A percentile compares a stretch with the other conserved stretches of the same genome.
Conservation (phyloP, 352 stramenopile genomes). For the Pythium phragmiticola region DNA sequence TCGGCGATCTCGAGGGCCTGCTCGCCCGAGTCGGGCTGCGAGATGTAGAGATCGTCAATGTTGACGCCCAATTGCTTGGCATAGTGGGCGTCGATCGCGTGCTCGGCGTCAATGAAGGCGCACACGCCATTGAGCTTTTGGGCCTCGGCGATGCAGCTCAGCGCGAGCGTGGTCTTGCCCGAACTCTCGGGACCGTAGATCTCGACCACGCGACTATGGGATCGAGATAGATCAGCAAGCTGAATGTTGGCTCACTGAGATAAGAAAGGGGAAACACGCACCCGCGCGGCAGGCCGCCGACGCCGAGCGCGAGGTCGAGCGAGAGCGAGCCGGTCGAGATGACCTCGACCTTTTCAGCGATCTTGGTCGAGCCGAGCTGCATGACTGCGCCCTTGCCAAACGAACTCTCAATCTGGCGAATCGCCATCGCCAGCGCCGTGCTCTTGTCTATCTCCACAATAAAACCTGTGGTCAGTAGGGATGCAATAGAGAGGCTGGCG, state of each 20-base stretch:
- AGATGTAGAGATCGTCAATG: slow-evolving; percentile 95
- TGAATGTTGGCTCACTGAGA: neutral
- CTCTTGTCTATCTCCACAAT: slow-evolving; percentile 50
- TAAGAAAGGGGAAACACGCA: slow-evolving; percentile 23
- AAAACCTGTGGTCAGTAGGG: neutral
- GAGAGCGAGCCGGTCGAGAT: slow-evolving; percentile 94
- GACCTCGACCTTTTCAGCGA: slow-evolving; percentile 89
- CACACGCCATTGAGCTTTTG: slow-evolving; percentile 93
- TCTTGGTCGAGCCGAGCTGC: slow-evolving; percentile 92
- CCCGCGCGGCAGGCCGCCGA: slow-evolving; percentile 94
- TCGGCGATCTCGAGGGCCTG: slow-evolving; percentile 99
- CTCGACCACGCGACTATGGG: slow-evolving; percentile 93
- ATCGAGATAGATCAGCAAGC: neutral
- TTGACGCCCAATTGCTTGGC: slow-evolving; percentile 92
- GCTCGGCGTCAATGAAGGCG: slow-evolving; percentile 98
- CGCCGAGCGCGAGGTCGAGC: slow-evolving; percentile 88
- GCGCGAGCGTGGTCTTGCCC: slow-evolving; percentile 97
- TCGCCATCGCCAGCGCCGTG: slow-evolving; percentile 91
- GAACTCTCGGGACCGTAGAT: slow-evolving; percentile 98
- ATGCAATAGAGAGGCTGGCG: neutral
- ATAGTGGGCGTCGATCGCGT: slow-evolving; percentile 97
- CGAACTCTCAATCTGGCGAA: slow-evolving; percentile 94
- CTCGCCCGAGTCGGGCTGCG: slow-evolving; percentile 97
- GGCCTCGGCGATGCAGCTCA: slow-evolving; percentile 95
- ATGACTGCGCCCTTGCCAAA: slow-evolving; percentile 97